Base-by-base conservation (phyloP, 345 rosid genomes). In the Hibiscus tridactylites region DNA sequence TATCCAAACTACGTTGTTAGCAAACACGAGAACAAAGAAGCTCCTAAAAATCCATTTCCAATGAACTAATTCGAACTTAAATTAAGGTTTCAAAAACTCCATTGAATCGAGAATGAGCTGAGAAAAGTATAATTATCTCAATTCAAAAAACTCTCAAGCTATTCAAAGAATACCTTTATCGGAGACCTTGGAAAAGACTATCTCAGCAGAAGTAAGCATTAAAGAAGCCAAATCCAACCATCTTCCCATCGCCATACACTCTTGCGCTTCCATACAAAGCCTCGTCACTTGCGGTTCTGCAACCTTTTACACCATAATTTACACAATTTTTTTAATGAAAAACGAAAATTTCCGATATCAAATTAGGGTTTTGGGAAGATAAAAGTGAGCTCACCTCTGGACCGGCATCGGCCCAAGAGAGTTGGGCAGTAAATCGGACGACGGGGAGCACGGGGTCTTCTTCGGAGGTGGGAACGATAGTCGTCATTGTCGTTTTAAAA, bases 341-440 rank as follows among this genome's bases (percentile, higher is more conserved):
- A 19, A 9, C 24, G 0, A 13, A 68, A 8, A 44, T 7, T 54
- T 60, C 39, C 0, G 24, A 73, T 17, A 5, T 37, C 24, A 56
- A 35, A 28, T 61, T 26, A 6, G 21, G 29, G 8, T 16, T 10
- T 42, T 11, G 15, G 4, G 46, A 44, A 52, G 19, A 52, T 0
- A 3, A 3, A 65, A 16, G 3, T n/a, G 26, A 56, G 37, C 17
- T 64, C 72, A 90, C 97, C 96, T 91, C 99, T 60, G 96, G 88
- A 77, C 99, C 98, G 69, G 99, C 97, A 75, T 92, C 98, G 21
- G 96, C 93, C 98, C 98, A 96, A 71, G 98, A 81, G 49, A 96
- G 90, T 71, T 92, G 93, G 52, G 97, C 85, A 58, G 97, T 88
- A 85, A 87, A 92, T 59, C 88, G 98, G 47, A 92, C 99, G 63